These are phyloP conservation scores for Nosema granulosis DNA, from an alignment of 371 early-diverging fungal genomes.

Conservation along the genomic window DNA sequence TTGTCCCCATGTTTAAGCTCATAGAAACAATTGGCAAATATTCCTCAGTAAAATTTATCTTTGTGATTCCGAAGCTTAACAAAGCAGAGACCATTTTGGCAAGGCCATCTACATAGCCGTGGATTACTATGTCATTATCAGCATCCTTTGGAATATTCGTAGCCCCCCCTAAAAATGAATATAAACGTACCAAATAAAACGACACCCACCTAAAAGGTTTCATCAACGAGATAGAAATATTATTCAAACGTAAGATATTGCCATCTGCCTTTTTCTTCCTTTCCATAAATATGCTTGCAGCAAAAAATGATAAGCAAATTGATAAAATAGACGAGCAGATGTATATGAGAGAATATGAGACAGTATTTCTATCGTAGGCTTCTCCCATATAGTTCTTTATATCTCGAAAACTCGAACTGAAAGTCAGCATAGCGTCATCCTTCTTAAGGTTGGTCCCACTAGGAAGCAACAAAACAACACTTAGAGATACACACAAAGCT, in stretches of 20 bases:
- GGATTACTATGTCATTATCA: slow-evolving; percentile 26
- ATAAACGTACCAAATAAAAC: slow-evolving; percentile 35
- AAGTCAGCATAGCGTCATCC: too few species aligned
- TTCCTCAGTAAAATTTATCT: background rate
- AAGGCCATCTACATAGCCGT: slow-evolving; percentile 51
- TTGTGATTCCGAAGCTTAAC: slow-evolving; percentile 13
- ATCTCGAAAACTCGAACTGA: too few species aligned
- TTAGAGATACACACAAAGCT: slow-evolving; percentile 16
- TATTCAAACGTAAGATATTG: slow-evolving; percentile 10
- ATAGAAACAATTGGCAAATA: background rate
- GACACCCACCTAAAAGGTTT: slow-evolving; percentile 50
- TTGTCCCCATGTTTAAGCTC: background rate
- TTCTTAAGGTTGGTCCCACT: too few species aligned
- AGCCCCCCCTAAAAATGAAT: slow-evolving; percentile 12
- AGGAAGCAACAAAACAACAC: slow-evolving; percentile 13
- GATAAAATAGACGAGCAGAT: slow-evolving; percentile 54
- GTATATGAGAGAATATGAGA: background rate
- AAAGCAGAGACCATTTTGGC: slow-evolving; percentile 40
- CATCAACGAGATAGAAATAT: slow-evolving; percentile 30
- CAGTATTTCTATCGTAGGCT: background rate
- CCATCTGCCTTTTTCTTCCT: slow-evolving; percentile 40
- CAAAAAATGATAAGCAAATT: slow-evolving; percentile 55
- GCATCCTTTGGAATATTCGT: slow-evolving; percentile 1
- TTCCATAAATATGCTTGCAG: slow-evolving; percentile 60
- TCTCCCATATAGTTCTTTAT: too few species aligned